Evolutionary conservation across 1,139 yeast genomes (phyloP).

Genomic region (Kurtzmaniella quercitrusa): DNA sequence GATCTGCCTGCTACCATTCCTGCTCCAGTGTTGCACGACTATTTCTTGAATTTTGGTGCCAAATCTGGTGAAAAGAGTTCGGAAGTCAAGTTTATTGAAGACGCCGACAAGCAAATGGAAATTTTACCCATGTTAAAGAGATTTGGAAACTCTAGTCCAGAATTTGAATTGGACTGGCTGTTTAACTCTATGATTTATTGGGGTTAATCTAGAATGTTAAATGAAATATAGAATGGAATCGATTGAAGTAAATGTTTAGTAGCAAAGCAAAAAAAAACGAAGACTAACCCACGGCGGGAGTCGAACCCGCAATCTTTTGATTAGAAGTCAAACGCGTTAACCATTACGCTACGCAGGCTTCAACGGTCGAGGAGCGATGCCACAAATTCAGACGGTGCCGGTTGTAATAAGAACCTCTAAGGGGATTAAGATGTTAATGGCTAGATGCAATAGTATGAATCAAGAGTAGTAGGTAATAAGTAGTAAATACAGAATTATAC

Average conservation of each 20-base stretch:
- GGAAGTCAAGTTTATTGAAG: constrained; percentile 21
- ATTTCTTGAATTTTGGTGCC: constrained; percentile 28
- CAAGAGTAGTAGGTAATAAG: too few species aligned
- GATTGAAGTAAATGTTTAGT: neutral
- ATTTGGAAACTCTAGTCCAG: constrained; percentile 25
- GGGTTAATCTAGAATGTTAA: constrained; percentile 12
- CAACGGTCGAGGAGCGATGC: neutral
- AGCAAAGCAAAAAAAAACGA: neutral
- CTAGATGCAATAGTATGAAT: too few species aligned
- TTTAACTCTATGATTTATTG: constrained; percentile 30
- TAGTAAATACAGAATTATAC: too few species aligned
- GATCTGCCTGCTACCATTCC: constrained; percentile 37
- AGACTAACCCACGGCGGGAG: constrained; percentile 5
- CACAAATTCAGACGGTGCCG: neutral
- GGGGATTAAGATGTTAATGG: too few species aligned
- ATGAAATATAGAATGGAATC: neutral
- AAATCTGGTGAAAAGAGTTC: constrained; percentile 16
- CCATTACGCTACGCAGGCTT: constrained; percentile 4
- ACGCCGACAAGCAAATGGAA: constrained; percentile 17
- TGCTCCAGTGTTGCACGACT: constrained; percentile 34
- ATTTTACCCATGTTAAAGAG: constrained; percentile 33
- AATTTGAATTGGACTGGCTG: constrained; percentile 38
- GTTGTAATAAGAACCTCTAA: too few species aligned
- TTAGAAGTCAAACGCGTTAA: constrained; percentile 7
- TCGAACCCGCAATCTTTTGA: constrained; percentile 7